phyloP scores from a whole-genome alignment of 148 eudicot species.

The Arctostaphylos glauca region DNA sequence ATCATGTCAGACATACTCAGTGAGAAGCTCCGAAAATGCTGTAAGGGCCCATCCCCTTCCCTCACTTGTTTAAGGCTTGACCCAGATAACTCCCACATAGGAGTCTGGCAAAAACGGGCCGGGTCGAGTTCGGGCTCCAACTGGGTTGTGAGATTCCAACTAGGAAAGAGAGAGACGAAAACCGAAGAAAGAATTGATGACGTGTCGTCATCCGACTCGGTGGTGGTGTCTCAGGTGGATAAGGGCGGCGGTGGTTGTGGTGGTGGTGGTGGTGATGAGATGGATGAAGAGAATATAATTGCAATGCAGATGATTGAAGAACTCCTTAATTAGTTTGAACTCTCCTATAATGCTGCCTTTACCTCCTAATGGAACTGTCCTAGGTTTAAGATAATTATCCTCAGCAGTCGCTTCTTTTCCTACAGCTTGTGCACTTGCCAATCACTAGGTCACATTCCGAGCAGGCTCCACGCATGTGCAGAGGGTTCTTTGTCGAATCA shows the following conservation, averaged over 20 bases:
- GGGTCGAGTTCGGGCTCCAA: constrained; percentile 53
- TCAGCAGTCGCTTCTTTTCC: neutral
- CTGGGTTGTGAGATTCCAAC: constrained; percentile 78
- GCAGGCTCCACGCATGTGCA: no score
- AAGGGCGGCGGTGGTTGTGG: constrained; percentile 18
- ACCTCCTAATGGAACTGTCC: neutral
- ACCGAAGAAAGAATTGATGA: neutral
- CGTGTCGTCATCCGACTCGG: constrained; percentile 13
- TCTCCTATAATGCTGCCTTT: constrained; percentile 21
- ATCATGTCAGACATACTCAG: constrained; percentile 47
- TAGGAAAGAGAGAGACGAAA: constrained; percentile 35
- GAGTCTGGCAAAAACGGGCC: constrained; percentile 93
- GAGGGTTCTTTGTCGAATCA: no score
- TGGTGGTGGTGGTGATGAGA: neutral
- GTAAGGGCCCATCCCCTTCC: constrained; percentile 73
- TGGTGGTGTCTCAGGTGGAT: constrained; percentile 9
- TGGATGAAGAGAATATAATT: constrained; percentile 63
- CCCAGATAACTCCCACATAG: constrained; percentile 72
- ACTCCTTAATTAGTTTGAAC: constrained; percentile 63
- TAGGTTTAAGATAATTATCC: neutral
- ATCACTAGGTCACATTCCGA: neutral
- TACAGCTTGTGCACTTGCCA: neutral
- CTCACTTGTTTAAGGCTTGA: constrained; percentile 85
- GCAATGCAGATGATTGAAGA: constrained; percentile 93
- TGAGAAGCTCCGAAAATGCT: constrained; percentile 60